Evolutionary conservation across 768 basidiomycete species (phyloP).

Genomic region (Tremella fuciformis): DNA sequence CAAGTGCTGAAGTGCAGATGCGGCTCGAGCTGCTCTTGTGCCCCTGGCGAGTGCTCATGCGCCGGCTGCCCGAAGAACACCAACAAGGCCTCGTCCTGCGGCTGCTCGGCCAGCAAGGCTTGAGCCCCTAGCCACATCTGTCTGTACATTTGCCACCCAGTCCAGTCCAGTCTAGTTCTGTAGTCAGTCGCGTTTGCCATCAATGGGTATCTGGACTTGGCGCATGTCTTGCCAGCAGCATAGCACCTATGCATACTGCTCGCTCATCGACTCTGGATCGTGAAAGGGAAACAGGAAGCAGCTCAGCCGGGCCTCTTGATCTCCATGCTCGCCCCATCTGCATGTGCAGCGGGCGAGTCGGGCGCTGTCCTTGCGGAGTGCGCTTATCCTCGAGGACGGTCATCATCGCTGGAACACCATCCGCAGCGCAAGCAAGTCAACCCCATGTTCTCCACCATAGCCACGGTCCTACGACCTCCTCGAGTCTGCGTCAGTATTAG

Average conservation of each 20-base stretch:
- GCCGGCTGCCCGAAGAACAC: conserved; percentile 26
- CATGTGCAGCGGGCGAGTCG: conserved; percentile 20
- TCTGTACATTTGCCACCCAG: background rate
- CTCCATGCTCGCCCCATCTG: conserved; percentile 32
- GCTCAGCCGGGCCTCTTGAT: conserved; percentile 49
- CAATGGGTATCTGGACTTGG: too few relatives aligned
- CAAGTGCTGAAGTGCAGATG: conserved; percentile 13
- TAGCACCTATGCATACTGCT: too few relatives aligned
- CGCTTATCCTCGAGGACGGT: conserved; percentile 39
- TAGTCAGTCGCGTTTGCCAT: too few relatives aligned
- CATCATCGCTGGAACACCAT: conserved; percentile 34
- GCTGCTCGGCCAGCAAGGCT: background rate
- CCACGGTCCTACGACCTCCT: too few relatives aligned
- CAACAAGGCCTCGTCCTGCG: background rate
- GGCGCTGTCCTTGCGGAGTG: conserved; percentile 15
- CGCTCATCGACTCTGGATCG: too few relatives aligned
- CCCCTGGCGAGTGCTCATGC: conserved; percentile 23
- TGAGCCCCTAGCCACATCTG: background rate
- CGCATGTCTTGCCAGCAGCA: too few relatives aligned
- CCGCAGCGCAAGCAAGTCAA: background rate
- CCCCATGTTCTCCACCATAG: too few relatives aligned
- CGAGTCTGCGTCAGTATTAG: too few relatives aligned
- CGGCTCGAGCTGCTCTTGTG: conserved; percentile 21
- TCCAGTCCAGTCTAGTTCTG: background rate
- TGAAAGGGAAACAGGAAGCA: conserved; percentile 8